Conservation (phyloP, 495 filamentous ascomycete species). For the Antarctomyces pellizariae region DNA sequence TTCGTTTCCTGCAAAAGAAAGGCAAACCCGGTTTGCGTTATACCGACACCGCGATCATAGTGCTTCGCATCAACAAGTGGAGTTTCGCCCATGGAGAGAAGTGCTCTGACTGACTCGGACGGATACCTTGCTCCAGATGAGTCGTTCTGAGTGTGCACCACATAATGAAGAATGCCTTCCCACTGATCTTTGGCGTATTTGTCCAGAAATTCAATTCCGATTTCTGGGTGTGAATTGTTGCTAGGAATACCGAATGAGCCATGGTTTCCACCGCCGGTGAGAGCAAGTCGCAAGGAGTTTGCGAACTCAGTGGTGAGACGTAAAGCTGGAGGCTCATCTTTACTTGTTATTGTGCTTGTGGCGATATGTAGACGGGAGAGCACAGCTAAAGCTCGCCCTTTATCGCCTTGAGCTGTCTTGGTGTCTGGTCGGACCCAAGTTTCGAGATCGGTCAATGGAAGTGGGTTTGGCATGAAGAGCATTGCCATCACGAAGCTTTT, state of each 20-base stretch:
- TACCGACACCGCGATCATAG: slow-evolving; percentile 31
- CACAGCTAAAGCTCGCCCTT: slow-evolving; percentile 59
- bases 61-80: slow-evolving; percentile 43
- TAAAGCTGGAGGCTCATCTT: slow-evolving; percentile 37
- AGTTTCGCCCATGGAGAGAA: slow-evolving; percentile 56
- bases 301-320: slow-evolving; percentile 53
- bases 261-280: slow-evolving; percentile 68
- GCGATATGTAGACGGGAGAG: slow-evolving; percentile 69
- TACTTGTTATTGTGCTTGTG: slow-evolving; percentile 27
- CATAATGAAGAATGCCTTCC: slow-evolving; percentile 88
- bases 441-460: slow-evolving; percentile 55
- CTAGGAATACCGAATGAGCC: slow-evolving; percentile 78
- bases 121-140: slow-evolving; percentile 22
- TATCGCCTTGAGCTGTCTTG: slow-evolving; percentile 31
- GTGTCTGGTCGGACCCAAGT: slow-evolving; percentile 58
- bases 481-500: slow-evolving; percentile 91
- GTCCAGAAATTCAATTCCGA: slow-evolving; percentile 54
- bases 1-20: slow-evolving; percentile 90
- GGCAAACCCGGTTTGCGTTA: slow-evolving; percentile 80
- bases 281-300: slow-evolving; percentile 50
- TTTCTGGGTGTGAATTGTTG: slow-evolving; percentile 26
- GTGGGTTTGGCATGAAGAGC: slow-evolving; percentile 59
- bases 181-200: slow-evolving; percentile 70
- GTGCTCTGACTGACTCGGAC: slow-evolving; percentile 56
- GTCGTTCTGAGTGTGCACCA: slow-evolving; percentile 39